Conservation (phyloP, 495 filamentous ascomycete genomes). For the Aspergillus ellipticus region DNA sequence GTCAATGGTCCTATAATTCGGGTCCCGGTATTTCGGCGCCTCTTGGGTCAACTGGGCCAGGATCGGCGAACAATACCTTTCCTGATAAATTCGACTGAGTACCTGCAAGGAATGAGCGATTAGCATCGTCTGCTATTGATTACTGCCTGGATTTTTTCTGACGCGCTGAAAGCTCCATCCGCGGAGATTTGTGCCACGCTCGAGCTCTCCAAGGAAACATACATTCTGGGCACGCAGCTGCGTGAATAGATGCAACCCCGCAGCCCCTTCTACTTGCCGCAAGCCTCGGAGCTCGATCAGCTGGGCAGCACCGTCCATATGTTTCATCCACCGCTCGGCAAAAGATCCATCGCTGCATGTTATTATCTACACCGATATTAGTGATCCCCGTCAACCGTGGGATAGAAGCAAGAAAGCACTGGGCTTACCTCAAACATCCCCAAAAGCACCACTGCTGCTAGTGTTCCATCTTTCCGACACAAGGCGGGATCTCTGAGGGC, state of each 20-base stretch:
- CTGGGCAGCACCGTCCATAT: constrained; percentile 14
- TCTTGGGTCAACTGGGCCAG: constrained; percentile 4
- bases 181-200: background rate
- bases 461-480: constrained; percentile 11
- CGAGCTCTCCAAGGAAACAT: background rate
- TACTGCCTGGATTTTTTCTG: too few species aligned
- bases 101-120: background rate
- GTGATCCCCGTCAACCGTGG: background rate
- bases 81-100: constrained; percentile 8
- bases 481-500: constrained; percentile 5
- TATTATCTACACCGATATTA: constrained; percentile 3
- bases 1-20: constrained; percentile 9
- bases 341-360: constrained; percentile 14
- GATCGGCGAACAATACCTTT: constrained; percentile 9
- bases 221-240: background rate
- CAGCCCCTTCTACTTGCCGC: constrained; percentile 6
- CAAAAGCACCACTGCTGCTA: constrained; percentile 13
- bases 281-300: constrained; percentile 14
- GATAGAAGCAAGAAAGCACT: background rate
- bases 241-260: background rate
- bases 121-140: too few species aligned
- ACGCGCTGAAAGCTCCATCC: too few species aligned
- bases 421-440: constrained; percentile 13
- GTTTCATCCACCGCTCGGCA: constrained; percentile 18
- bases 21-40: constrained; percentile 7